Evolutionary conservation across 2,329 filamentous ascomycete genomes (phyloP), one percentile per base, ranked within the genome.

Genomic region (Aspergillus sp.): DNA sequence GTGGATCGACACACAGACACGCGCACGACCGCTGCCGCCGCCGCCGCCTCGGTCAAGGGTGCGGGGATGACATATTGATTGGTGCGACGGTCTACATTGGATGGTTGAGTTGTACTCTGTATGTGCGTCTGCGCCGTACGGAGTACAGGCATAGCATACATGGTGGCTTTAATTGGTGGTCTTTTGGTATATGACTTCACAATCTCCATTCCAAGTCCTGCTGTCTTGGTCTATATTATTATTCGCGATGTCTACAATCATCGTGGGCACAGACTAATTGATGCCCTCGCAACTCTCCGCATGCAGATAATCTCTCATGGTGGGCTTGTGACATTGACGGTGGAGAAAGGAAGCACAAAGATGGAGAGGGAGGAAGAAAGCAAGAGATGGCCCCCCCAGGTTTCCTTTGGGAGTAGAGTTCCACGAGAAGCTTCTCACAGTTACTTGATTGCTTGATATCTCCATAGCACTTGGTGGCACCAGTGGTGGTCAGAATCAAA

Each of bases 81-180:
- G 59, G 61, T 49, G 50, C 48, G 41, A 57, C 58, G 62, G 58
- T 61, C 52, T 53, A 57, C 60, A 57, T 59, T 39, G 36, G 26
- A 8, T 51, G 26, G n/a, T 36, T 10, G 7, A 4, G n/a, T 36
- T 36, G 34, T 19, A 36, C n/a, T n/a, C 34, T 36, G 34, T 5
- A 39, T 39, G 36, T 39, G 27, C n/a, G n/a, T 19, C 19, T 19
- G 19, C 19, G 19, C n/a, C n/a, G 33, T 12, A 19, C 34, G 34
- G n/a, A 19, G 44, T 29, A 32, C 36, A 29, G 43, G 48, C n/a
- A 19, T 19, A 19, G 19, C 19, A 19, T 19, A 19, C 19, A 19
- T 19, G 19, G 19, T 19, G 19, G 19, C 19, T 19, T 19, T 19
- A 19, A 19, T 19, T 19, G 19, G 19, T 19, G 19, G 19, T 19